Evolutionary conservation across 345 rosid species (phyloP), one percentile per base, ranked within the genome.

Genomic region (Salix dunnii): DNA sequence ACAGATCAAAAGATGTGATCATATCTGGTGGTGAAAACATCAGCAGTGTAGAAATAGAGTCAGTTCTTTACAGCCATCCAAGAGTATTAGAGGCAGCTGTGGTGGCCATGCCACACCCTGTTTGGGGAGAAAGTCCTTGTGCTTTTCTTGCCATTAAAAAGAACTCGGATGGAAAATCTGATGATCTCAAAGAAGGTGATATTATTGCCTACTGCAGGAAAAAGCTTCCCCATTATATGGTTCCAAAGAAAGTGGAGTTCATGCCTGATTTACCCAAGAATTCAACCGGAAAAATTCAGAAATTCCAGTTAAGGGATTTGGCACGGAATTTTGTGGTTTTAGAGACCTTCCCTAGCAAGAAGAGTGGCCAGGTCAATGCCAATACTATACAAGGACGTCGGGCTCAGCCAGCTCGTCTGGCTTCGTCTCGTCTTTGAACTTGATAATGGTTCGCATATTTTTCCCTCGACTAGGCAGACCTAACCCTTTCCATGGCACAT

Each of bases 21-120:
- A 86, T 86, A 14, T 84, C 87, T 1, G 87, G 89, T 2, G 87
- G 89, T 8, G 86, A 86, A 81, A 86, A 86, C 55, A 86, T 86
- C 1, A 84, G 86, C 81, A 86, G 87, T 20, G 83, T 86, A n/a
- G 89, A 86, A 49, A 53, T 84, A 35, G 89, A 86, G 74, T 68
- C 75, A 2, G 84, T 86, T 43, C 79, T 84, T 1, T 86, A 86
- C 80, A 25, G 67, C 76, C 84, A 86, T 70, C 84, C 87, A 20
- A 79, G 83, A 33, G 82, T 86, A 6, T 60, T 78, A 2, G 89
- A 86, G 77, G 89, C 86, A 14, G 87, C 87, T 40, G 89, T 82
- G 30, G 87, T 86, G 72, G 87, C 89, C 17, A 84, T 80, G 86
- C 82, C 89, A 17, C 78, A 84, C 77, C 84, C 80, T 2, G 30